Evolutionary conservation across 805 yeast species (phyloP), one percentile per base, ranked within the genome.

Genomic region (Naumovozyma baii): DNA sequence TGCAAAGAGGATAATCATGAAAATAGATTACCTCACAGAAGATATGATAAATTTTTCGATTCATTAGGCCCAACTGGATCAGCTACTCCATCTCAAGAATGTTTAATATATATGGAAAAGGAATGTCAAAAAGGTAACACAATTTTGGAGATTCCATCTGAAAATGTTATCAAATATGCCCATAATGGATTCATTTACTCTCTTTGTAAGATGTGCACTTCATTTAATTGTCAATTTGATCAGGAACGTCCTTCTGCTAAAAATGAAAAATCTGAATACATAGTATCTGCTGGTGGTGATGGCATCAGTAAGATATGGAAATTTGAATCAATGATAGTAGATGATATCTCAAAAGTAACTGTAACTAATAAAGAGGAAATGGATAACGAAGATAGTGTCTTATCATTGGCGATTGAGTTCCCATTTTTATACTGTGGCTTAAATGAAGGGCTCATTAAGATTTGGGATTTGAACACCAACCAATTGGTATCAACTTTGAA

Each of bases 101-200:
- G 18, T 4, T 29, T 29, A 14, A 14, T 14, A 29, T 5, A 5
- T 8, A 29, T 13, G 15, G 14, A 8, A 29, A 5, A 9, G 15
- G 40, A 13, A 39, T 36, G 16, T 33, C 43, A 31, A 38, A 43
- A 22, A 22, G 10, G 10, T 28, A 44, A 47, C 44, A 40, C 66
- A 32, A 64, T 83, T 33, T 67, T 80, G 31, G 87, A 90, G 59
- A 73, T 86, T 9, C 83, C 85, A 0, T 64, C 77, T 3, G 62
- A 68, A 16, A 80, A 87, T 53, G 73, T 78, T 33, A 68, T 83
- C 4, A 66, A 77, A 4, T 90, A 84, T 61, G 96, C 98, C 2
- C 98, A 90, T 57, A 77, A 84, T 54, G 95, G 97, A 13, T 90
- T 83, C 49, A 78, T 90, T 10, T 87, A 88, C 58, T 71, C 87